These are phyloP conservation scores for Bombardia bombarda DNA, from an alignment of 495 filamentous ascomycete genomes.

Conservation along the genomic window DNA sequence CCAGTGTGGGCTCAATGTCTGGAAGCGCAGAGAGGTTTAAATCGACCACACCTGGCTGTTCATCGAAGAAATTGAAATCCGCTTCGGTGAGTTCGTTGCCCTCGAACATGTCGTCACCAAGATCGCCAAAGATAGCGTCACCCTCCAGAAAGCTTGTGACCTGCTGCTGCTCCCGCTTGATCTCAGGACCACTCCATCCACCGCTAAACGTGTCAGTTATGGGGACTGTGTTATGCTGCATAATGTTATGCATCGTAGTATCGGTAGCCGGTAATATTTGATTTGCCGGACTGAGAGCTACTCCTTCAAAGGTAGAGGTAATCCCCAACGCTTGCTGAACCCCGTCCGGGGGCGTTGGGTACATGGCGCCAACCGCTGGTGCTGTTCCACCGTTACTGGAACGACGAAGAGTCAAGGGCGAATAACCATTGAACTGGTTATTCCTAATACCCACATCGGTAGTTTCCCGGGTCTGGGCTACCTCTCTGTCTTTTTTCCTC, in stretches of 20 bases:
- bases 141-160: conserved; percentile 32
- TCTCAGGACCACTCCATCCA: conserved; percentile 27
- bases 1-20: conserved; percentile 7
- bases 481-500: conserved; percentile 47
- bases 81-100: conserved; percentile 76
- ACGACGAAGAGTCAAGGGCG: conserved; percentile 37
- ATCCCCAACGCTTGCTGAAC: conserved; percentile 40
- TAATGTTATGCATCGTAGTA: conserved; percentile 19
- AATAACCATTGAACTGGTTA: conserved; percentile 26
- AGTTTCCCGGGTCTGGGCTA: conserved; percentile 35
- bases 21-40: conserved; percentile 20
- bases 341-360: conserved; percentile 83
- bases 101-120: conserved; percentile 70
- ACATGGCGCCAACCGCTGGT: conserved; percentile 56
- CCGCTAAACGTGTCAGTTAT: conserved; percentile 19
- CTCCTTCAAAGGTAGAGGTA: conserved; percentile 42
- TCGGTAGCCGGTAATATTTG: conserved; percentile 15
- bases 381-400: conserved; percentile 43
- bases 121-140: conserved; percentile 63
- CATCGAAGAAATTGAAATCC: conserved; percentile 88
- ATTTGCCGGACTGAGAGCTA: conserved; percentile 38
- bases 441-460: conserved; percentile 28
- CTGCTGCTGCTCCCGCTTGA: conserved; percentile 34
- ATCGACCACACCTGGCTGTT: conserved; percentile 31
- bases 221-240: conserved; percentile 8